Evolutionary conservation across 352 stramenopile species (phyloP).

Genomic region (Elongisporangium prolatum): DNA sequence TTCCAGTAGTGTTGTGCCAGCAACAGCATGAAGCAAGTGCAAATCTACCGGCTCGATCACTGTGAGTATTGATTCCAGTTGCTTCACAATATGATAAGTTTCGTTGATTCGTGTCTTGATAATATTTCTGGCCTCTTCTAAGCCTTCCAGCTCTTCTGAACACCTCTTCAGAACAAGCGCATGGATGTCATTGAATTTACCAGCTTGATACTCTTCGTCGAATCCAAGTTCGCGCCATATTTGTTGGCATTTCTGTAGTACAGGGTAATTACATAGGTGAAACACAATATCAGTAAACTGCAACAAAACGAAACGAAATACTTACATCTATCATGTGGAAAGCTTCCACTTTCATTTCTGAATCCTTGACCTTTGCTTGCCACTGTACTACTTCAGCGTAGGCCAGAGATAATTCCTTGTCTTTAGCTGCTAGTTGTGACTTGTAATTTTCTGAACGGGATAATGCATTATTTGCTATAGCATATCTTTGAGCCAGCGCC

Average conservation of each 20-base stretch:
- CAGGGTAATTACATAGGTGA: no score
- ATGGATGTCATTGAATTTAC: constrained; percentile 64
- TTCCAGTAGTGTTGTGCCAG: constrained; percentile 42
- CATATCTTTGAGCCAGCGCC: constrained; percentile 9
- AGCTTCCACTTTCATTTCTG: constrained; percentile 55
- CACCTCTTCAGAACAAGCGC: constrained; percentile 48
- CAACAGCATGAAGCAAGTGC: constrained; percentile 19
- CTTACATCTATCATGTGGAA: constrained; percentile 56
- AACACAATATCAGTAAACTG: neutral
- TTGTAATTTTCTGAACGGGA: neutral
- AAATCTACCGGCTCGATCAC: constrained; percentile 35
- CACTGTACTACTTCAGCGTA: constrained; percentile 22
- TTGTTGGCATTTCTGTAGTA: constrained; percentile 62
- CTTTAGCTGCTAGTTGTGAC: constrained; percentile 20
- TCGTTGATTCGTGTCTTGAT: constrained; percentile 39
- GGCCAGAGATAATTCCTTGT: constrained; percentile 21
- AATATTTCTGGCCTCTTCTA: constrained; percentile 42
- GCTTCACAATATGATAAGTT: constrained; percentile 30
- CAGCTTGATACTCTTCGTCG: constrained; percentile 39
- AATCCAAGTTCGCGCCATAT: constrained; percentile 62
- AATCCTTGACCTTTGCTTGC: constrained; percentile 28
- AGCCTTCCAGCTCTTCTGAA: constrained; percentile 49
- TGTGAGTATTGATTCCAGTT: constrained; percentile 38
- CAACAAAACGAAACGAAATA: constrained; percentile 1
- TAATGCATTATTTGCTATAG: constrained; percentile 5